Evolutionary conservation across 768 basidiomycete genomes (phyloP), one percentile per base, ranked within the genome.

Genomic region (Cystobasidium tubakii): DNA sequence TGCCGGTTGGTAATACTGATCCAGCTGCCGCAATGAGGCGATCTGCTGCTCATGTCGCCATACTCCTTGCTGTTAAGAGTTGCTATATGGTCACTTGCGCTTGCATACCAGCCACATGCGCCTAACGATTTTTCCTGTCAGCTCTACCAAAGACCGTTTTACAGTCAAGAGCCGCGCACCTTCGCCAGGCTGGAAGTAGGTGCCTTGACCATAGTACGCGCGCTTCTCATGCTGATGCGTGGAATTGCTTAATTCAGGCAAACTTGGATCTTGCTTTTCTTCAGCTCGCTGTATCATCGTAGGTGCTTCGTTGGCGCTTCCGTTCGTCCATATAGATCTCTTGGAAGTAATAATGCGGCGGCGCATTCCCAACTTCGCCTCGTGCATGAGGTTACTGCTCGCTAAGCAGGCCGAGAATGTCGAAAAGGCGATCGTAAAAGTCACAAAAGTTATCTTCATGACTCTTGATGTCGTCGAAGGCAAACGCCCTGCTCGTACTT

Each of bases 111-210:
- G 25, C 69, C 69, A 39, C 69, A 71, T 21, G 69, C 69, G 27
- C 69, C 69, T 71, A 31, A n/a, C n/a, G n/a, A n/a, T n/a, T n/a
- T n/a, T n/a, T n/a, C n/a, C 29, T 6, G 6, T 27, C 31, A 46
- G 31, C 39, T 31, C 12, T 27, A 46, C 7, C 34, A 21, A 31
- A 31, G 29, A 34, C 53, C n/a, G n/a, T 21, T 6, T 44, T 6
- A 25, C 67, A 55, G 3, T 17, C 9, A 17, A 55, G 13, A 25
- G 25, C 15, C 17, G 21, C 67, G 31, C n/a, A 71, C 69, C 69
- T 62, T 71, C 27, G 21, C 69, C 69, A 23, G 69, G 69, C 1
- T 71, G 6, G 25, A 71, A 71, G 69, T 71, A 71, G 13, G 69
- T 71, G 21, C 53, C 69, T 43, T 71, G 54, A 10, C 69, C 69